These are phyloP conservation scores for Blastocystis sp. DNA, from an alignment of 352 stramenopile species.

Conservation along the genomic window DNA sequence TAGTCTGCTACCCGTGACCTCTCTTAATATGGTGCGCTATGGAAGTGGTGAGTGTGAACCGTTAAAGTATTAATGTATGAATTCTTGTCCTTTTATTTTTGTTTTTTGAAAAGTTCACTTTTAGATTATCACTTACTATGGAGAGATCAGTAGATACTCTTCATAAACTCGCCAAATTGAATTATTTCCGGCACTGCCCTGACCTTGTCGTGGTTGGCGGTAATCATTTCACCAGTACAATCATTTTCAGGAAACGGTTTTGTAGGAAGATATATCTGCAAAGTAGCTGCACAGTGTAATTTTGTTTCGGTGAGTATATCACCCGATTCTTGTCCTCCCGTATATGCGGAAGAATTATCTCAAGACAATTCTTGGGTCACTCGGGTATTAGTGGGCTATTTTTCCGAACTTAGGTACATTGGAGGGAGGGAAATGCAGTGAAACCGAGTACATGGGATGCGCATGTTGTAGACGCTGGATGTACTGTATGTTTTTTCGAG, in stretches of 20 bases:
- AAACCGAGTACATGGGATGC: conserved; percentile 12
- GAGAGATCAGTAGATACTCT: background rate
- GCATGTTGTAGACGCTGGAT: conserved; percentile 34
- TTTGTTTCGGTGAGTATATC: conserved; percentile 36
- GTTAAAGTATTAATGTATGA: background rate
- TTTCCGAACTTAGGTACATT: background rate
- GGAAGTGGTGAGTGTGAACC: background rate
- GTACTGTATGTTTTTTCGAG: background rate
- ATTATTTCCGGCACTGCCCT: conserved; percentile 12
- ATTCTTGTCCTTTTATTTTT: background rate
- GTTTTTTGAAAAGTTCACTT: background rate
- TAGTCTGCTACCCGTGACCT: background rate
- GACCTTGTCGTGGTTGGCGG: conserved; percentile 45
- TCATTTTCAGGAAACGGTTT: conserved; percentile 24
- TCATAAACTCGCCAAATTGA: conserved; percentile 22
- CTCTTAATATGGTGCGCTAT: background rate
- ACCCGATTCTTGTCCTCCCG: conserved; percentile 1
- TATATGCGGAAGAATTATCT: background rate
- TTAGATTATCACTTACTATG: background rate
- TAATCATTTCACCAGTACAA: background rate
- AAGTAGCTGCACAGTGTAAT: background rate
- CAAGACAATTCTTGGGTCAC: conserved; percentile 11
- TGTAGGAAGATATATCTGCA: conserved; percentile 8
- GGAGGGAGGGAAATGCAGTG: background rate
- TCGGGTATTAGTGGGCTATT: background rate